Base-by-base conservation (phyloP, 2,329 filamentous ascomycete species). In the Xylogone sp. region DNA sequence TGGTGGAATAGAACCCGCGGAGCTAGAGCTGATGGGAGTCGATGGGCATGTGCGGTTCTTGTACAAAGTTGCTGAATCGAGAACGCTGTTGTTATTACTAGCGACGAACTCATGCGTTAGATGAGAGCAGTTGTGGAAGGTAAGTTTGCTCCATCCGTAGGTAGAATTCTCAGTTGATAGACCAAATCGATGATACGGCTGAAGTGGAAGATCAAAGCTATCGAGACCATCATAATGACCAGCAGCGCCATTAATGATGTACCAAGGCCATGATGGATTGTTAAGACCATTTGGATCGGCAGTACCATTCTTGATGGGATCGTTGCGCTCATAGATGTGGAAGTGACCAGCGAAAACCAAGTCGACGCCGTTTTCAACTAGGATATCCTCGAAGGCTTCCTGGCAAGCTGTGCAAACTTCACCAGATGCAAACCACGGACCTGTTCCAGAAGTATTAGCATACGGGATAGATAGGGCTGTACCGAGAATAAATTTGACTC, bases 291-390 rank as follows among this genome's bases (percentile, higher is more conserved):
- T 50, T 19, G 42, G 39, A 27, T 53, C 51, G 18, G 29, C 42
- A 13, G 45, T 39, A 19, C 48, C 45, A 24, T 51, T 53, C 18
- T 27, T 20, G 21, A 53, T 29, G 7, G 51, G 51, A 16, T 34
- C 47, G 21, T 43, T 43, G 21, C 72, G 69, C 55, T 74, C 70
- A 56, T 74, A 74, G 69, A 70, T 71, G 55, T 75, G 72, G 49
- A 72, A 71, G 57, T 75, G 71, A 13, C 71, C 69, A 45, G 68
- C 62, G 19, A 75, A 50, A 54, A 76, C 77, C 2, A 68, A 67
- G 55, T 78, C 75, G 3, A 77, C 73, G 3, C 68, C 69, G 46
- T 74, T 56, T 50, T 73, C 50, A 2, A 77, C 62, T 24, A 78
- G 56, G 1, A 77, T 57, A 0, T 53, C 62, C 59, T 78, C 73